Evolutionary conservation across 1,284 basidiomycete species (phyloP).

Genomic region (Puccinia polysora): DNA sequence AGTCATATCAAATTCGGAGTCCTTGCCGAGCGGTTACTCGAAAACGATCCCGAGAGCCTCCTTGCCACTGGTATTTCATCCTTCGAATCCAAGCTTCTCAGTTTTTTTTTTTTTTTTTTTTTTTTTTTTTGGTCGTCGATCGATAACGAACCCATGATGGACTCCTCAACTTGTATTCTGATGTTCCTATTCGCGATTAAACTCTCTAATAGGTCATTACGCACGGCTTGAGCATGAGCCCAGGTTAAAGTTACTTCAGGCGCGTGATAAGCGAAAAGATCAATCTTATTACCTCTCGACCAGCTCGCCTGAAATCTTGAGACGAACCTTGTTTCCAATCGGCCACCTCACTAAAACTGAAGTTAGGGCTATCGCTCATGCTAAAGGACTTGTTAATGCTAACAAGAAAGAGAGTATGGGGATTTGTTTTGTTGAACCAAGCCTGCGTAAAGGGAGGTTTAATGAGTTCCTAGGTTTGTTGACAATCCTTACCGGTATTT

Average conservation of each 20-base stretch:
- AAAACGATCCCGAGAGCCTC: conserved; percentile 56
- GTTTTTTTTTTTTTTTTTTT: too few species aligned
- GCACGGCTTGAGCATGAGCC: conserved; percentile 58
- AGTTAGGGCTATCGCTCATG: conserved; percentile 71
- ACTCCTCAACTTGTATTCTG: too few species aligned
- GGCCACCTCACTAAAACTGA: conserved; percentile 64
- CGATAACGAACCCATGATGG: not conserved
- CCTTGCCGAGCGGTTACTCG: conserved; percentile 64
- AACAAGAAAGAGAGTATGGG: conserved; percentile 85
- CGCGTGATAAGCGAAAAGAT: conserved; percentile 71
- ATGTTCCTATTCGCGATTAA: conserved; percentile 24
- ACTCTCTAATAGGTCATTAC: conserved; percentile 68
- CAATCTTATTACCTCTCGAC: conserved; percentile 90
- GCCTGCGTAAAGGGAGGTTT: conserved; percentile 64
- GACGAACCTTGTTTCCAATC: conserved; percentile 72
- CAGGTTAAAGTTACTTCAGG: conserved; percentile 64
- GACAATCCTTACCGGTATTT: conserved; percentile 11
- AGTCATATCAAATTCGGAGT: conserved; percentile 94
- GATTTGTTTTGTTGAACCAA: conserved; percentile 82
- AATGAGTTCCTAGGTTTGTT: conserved; percentile 66
- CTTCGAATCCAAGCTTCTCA: conserved; percentile 13
- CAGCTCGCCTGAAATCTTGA: conserved; percentile 63
- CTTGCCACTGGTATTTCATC: conserved; percentile 68
- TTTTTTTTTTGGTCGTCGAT: too few species aligned
- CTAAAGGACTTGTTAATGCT: conserved; percentile 69